Base-by-base conservation (phyloP, 257 asterid species). In the Fraxinus cuspidata region DNA sequence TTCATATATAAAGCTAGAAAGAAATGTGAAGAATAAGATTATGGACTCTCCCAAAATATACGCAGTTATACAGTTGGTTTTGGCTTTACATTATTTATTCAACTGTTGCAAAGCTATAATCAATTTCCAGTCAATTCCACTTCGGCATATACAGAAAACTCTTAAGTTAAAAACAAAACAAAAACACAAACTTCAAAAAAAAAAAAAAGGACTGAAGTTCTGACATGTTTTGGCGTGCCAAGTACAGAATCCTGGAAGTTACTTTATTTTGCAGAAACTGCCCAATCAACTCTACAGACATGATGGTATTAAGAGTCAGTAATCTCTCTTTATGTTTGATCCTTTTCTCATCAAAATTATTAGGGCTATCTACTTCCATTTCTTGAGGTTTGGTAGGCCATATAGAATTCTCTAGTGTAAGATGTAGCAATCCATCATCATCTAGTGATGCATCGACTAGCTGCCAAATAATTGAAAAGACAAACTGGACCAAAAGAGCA, bases 171-270 rank as follows among this genome's bases (percentile, higher is more conserved):
- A n/a, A 80, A 7, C 44, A 38, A 38, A 38, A 38, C 44, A 38
- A 73, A 47, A 37, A 42, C 65, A 35, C 10, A 64, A 70, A 74
- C 64, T 68, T 40, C 10, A 12, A 67, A 77, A 77, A 70, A 8
- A 76, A 78, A 23, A 34, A 42, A 72, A 84, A 81, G 85, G 89
- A 78, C 74, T 67, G 74, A 80, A 85, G 86, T 83, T 75, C 99
- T 89, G 58, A 95, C 99, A 91, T 95, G 97, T 93, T 95, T 84
- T 87, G 89, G 85, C 96, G 91, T 60, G 92, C 99, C 97, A 95
- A 83, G 89, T 85, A 83, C 84, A 95, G 97, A 90, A 95, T 89
- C 96, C 89, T 82, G 78, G 92, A 90, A 85, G 97, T 95, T 66
- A 80, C 90, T 86, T 91, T 90, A 74, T 90, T 88, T 84, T 86